Evolutionary conservation across 1,139 yeast species (phyloP).

Genomic region (Taphrina deformans): DNA sequence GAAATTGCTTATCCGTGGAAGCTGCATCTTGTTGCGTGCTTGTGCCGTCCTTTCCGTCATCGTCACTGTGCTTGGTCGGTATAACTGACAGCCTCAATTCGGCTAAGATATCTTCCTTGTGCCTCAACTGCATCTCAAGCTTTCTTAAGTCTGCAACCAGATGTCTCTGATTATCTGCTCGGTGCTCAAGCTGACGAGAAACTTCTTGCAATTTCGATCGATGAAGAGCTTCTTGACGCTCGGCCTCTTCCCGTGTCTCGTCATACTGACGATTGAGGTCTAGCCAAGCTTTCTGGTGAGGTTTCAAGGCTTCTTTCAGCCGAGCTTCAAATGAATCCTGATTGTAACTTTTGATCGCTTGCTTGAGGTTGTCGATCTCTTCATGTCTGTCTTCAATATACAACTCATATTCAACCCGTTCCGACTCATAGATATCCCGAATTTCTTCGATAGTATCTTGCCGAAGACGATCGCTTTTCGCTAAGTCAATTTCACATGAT

Average conservation of each 20-base stretch:
- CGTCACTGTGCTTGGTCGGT: neutral
- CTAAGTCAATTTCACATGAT: constrained; percentile 3
- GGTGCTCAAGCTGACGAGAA: neutral
- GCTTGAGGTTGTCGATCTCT: constrained; percentile 21
- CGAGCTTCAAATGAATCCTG: constrained; percentile 29
- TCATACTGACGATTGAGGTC: constrained; percentile 12
- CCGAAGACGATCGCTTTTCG: constrained; percentile 12
- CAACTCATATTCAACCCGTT: constrained; percentile 17
- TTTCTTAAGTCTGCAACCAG: neutral
- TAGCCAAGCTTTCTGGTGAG: constrained; percentile 25
- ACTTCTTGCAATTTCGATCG: neutral
- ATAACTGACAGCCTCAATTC: neutral
- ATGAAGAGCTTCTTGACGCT: neutral
- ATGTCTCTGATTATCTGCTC: neutral
- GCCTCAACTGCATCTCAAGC: neutral
- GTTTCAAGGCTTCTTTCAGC: constrained; percentile 8
- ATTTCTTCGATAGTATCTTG: constrained; percentile 14
- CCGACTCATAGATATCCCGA: constrained; percentile 8
- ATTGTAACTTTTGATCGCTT: neutral
- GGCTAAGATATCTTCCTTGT: neutral
- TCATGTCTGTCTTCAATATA: constrained; percentile 28
- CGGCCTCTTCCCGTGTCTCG: neutral
- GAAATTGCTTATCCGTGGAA: neutral
- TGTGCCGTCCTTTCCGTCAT: neutral
- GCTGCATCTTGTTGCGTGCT: neutral